Conservation (phyloP, 2,329 filamentous ascomycete species). For the Trichoderma sp. region DNA sequence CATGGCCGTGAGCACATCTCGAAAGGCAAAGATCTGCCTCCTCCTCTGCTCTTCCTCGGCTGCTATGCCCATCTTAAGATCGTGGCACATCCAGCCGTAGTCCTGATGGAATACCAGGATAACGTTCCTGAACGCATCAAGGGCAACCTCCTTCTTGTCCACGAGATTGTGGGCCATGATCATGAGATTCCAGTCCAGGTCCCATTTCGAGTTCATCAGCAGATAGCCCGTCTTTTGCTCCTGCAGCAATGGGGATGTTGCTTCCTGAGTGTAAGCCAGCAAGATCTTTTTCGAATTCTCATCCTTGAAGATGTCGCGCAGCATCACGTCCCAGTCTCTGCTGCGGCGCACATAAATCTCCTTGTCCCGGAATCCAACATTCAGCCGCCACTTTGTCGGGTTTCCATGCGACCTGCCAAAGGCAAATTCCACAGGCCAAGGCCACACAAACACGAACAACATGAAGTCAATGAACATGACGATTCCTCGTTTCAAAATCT, state of each 20-base stretch:
- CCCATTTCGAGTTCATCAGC: conserved; percentile 83
- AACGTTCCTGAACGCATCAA: conserved; percentile 72
- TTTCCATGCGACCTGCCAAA: conserved; percentile 60
- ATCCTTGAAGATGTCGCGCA: conserved; percentile 59
- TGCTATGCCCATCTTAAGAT: conserved; percentile 61
- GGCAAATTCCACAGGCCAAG: conserved; percentile 76
- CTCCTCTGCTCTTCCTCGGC: conserved; percentile 65
- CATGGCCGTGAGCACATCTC: conserved; percentile 72
- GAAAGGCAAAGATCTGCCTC: conserved; percentile 78
- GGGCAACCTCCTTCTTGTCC: conserved; percentile 60
- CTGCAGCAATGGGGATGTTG: conserved; percentile 69
- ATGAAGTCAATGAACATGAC: conserved; percentile 76
- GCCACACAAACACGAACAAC: conserved; percentile 68
- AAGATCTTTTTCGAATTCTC: conserved; percentile 60
- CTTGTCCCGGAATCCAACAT: conserved; percentile 73
- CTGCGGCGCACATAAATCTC: conserved; percentile 84
- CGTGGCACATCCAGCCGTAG: conserved; percentile 65
- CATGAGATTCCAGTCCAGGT: conserved; percentile 86
- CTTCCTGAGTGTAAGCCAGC: conserved; percentile 65
- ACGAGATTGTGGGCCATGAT: conserved; percentile 71
- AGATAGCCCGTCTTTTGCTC: conserved; percentile 84
- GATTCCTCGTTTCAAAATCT: conserved; percentile 62
- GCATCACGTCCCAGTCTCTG: conserved; percentile 68
- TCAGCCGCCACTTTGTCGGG: conserved; percentile 74
- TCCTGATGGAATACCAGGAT: conserved; percentile 71